Evolutionary conservation across 164 flowering plant species (phyloP).

Genomic region (Saururus chinensis): DNA sequence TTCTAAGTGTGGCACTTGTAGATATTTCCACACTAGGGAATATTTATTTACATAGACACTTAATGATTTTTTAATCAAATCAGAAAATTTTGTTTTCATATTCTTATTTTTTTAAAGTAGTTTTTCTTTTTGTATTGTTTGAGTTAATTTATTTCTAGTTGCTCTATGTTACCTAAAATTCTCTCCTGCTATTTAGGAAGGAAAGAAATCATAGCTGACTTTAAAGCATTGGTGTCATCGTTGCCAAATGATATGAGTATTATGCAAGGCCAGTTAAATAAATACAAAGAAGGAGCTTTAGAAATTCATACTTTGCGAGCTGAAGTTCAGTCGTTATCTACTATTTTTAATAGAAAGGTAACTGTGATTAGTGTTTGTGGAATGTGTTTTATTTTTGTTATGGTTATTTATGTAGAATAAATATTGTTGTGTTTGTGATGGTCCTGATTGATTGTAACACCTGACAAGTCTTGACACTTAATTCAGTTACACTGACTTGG

Average conservation of each 20-base stretch:
- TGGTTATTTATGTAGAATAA: background rate
- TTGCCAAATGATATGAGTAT: conserved; percentile 68
- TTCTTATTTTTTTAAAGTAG: too few species aligned
- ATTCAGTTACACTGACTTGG: too few species aligned
- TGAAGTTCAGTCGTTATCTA: conserved; percentile 65
- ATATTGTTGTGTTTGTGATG: too few species aligned
- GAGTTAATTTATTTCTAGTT: background rate
- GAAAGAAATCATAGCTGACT: conserved; percentile 72
- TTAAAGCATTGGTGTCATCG: conserved; percentile 70
- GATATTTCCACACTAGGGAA: too few species aligned
- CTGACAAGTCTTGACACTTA: too few species aligned
- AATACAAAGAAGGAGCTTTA: conserved; percentile 68
- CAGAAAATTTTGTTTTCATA: too few species aligned
- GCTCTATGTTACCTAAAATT: background rate
- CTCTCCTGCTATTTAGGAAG: conserved; percentile 48
- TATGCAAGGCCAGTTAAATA: conserved; percentile 69
- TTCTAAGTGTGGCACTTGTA: background rate
- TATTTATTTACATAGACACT: too few species aligned
- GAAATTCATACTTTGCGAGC: conserved; percentile 72
- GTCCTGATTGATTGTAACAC: too few species aligned
- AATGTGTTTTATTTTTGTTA: background rate
- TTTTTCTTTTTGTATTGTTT: background rate
- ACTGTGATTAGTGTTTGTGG: conserved; percentile 3
- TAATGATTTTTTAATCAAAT: too few species aligned
- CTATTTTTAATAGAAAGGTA: conserved; percentile 69